These are phyloP conservation scores for Rhizopogon rudus DNA, from an alignment of 768 basidiomycete species.

Conservation along the genomic window DNA sequence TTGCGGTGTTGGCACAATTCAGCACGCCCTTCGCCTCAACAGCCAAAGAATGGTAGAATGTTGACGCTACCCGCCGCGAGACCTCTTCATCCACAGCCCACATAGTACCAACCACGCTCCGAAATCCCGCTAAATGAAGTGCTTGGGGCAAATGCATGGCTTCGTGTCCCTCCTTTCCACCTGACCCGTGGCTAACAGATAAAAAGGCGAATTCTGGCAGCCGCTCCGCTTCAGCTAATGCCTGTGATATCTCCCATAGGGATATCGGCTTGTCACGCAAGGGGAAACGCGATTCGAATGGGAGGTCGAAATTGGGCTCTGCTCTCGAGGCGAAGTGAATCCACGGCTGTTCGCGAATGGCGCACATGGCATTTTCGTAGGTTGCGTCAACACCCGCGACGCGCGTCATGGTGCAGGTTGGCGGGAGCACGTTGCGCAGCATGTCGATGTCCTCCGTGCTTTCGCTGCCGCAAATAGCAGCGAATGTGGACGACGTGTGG, in stretches of 20 bases:
- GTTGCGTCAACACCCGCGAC: constrained; percentile 16
- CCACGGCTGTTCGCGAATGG: constrained; percentile 18
- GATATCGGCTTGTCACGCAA: constrained; percentile 18
- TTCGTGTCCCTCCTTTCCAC: constrained; percentile 21
- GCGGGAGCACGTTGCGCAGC: constrained; percentile 17
- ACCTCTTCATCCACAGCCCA: constrained; percentile 27
- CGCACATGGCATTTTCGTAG: neutral
- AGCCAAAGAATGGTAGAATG: constrained; percentile 18
- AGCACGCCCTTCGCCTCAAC: constrained; percentile 7
- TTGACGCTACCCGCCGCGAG: constrained; percentile 13
- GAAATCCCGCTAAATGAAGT: constrained; percentile 27
- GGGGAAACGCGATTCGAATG: constrained; percentile 22
- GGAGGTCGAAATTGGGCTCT: constrained; percentile 22
- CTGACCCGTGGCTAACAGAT: constrained; percentile 20
- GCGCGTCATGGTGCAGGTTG: constrained; percentile 14
- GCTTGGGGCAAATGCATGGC: constrained; percentile 28
- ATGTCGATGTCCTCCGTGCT: constrained; percentile 6
- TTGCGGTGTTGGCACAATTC: constrained; percentile 14
- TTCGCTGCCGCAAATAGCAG: neutral
- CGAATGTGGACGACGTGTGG: neutral
- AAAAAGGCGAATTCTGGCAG: constrained; percentile 29
- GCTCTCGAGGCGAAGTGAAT: constrained; percentile 38
- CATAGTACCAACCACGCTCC: constrained; percentile 28
- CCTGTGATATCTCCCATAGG: constrained; percentile 19
- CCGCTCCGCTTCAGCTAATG: constrained; percentile 20